Evolutionary conservation across 352 stramenopile species (phyloP).

Genomic region (Phytophthora boehmeriae): DNA sequence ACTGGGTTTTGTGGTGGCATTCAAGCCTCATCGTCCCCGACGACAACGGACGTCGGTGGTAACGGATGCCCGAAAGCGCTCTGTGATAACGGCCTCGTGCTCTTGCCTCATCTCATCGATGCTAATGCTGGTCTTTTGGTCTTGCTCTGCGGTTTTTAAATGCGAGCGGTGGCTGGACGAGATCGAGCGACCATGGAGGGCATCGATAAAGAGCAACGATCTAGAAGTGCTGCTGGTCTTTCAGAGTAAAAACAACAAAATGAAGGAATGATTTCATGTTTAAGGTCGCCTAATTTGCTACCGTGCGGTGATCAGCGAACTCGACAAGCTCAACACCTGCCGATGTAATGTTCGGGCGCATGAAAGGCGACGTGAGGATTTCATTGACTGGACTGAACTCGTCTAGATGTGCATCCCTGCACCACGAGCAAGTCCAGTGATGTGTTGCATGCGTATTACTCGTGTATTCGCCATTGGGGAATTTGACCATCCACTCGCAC

Average conservation of each 20-base stretch:
- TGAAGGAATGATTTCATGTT: too few species aligned
- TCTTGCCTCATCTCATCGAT: too few species aligned
- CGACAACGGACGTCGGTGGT: too few species aligned
- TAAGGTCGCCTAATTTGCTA: too few species aligned
- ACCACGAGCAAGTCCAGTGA: conserved; percentile 71
- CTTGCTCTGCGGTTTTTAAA: too few species aligned
- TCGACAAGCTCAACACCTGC: conserved; percentile 20
- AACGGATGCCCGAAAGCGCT: too few species aligned
- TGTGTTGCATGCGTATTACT: conserved; percentile 47
- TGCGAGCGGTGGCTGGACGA: conserved; percentile 82
- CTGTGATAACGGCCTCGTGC: too few species aligned
- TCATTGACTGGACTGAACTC: conserved; percentile 29
- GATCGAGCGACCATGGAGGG: conserved; percentile 61
- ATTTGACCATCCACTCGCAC: conserved; percentile 48
- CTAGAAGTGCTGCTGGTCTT: conserved; percentile 87
- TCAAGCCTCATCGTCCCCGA: too few species aligned
- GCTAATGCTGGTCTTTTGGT: too few species aligned
- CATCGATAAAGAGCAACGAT: conserved; percentile 63
- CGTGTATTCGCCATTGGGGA: conserved; percentile 54
- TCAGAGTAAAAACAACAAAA: too few species aligned
- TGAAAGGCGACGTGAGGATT: conserved; percentile 25
- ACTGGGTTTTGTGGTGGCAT: too few species aligned
- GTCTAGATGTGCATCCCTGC: conserved; percentile 33
- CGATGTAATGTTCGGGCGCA: conserved; percentile 24
- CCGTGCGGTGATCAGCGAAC: too few species aligned